Evolutionary conservation across 2,329 filamentous ascomycete species (phyloP), one percentile per base, ranked within the genome.

Genomic region (Aspergillus neoniger): DNA sequence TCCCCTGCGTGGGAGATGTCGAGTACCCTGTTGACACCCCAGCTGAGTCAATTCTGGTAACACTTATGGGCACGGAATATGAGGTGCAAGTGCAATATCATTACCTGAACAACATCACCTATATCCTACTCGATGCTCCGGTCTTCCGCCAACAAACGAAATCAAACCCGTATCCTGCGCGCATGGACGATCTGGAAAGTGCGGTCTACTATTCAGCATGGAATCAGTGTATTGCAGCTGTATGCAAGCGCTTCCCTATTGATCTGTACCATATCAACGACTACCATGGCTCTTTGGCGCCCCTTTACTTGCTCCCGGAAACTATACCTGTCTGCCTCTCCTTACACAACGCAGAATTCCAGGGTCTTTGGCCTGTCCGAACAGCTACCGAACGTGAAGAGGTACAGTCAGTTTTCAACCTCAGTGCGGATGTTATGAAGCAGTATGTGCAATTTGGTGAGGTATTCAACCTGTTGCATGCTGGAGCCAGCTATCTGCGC

Each of bases 191-290:
- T 68, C 78, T 89, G 56, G 84, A 87, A 62, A 85, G 82, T 63
- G 86, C 87, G 14, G 84, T 89, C 52, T 87, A 88, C 73, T 89
- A 89, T 70, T 87, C 85, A 1, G 86, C 85, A 2, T 89, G 87
- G 87, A 89, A 89, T 65, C 84, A 85, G 71, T 89, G 87, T 71
- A 88, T 89, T 66, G 86, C 86, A 10, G 81, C 86, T 64, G 77
- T 85, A 1, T 82, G 88, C 65, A 81, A 82, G 58, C 82, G 87
- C 15, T 89, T 89, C 70, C 81, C 83, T 0, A 78, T 86, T 61
- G 84, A 87, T 64, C 69, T 87, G n/a, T 88, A 88, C 69, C 85
- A 88, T 70, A 85, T 87, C 74, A 88, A 88, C 72, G 85, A 86
- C 67, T 88, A 87, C 69, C 85, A 88, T 64, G 85, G 85, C 56